These are phyloP conservation scores for Daedaleopsis sinensis DNA, from an alignment of 768 basidiomycete species.

Conservation along the genomic window DNA sequence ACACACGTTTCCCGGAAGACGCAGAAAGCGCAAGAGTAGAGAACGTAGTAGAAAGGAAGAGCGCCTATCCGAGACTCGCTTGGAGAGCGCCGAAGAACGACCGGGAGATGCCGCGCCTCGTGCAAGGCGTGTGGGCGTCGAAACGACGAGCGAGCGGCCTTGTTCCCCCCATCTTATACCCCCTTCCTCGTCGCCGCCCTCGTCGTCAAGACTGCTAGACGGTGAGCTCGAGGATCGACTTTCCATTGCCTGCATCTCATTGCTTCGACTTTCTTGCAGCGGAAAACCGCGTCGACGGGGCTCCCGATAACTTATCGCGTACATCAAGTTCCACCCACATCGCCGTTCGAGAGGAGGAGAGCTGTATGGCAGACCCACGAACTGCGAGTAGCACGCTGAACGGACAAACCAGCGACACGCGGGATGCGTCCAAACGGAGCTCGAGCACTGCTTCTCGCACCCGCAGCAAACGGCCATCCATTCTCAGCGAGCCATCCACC, in stretches of 20 bases:
- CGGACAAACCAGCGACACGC: constrained; percentile 11
- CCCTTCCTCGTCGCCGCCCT: constrained; percentile 23
- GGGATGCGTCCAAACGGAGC: constrained; percentile 17
- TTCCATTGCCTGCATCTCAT: background rate
- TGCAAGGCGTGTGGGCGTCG: constrained; percentile 4
- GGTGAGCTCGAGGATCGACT: constrained; percentile 15
- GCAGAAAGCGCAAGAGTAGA: background rate
- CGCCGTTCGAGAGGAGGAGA: constrained; percentile 16
- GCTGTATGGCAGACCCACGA: constrained; percentile 24
- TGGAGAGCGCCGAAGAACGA: constrained; percentile 2
- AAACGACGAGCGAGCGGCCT: constrained; percentile 13
- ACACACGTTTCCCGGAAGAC: constrained; percentile 1
- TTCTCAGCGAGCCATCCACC: constrained; percentile 25
- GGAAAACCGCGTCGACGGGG: constrained; percentile 15
- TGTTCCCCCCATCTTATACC: constrained; percentile 29
- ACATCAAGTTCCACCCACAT: constrained; percentile 7
- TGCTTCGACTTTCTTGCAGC: background rate
- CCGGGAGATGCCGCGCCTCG: constrained; percentile 28
- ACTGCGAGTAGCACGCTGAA: constrained; percentile 25
- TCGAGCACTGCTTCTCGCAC: constrained; percentile 14
- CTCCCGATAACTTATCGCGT: constrained; percentile 22
- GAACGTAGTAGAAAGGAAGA: background rate
- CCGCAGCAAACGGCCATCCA: constrained; percentile 26
- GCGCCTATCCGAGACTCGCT: background rate
- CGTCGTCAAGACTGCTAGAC: constrained; percentile 25